phyloP scores from a whole-genome alignment of 2,329 filamentous ascomycete species.

The Neopestalotiopsis rosae region DNA sequence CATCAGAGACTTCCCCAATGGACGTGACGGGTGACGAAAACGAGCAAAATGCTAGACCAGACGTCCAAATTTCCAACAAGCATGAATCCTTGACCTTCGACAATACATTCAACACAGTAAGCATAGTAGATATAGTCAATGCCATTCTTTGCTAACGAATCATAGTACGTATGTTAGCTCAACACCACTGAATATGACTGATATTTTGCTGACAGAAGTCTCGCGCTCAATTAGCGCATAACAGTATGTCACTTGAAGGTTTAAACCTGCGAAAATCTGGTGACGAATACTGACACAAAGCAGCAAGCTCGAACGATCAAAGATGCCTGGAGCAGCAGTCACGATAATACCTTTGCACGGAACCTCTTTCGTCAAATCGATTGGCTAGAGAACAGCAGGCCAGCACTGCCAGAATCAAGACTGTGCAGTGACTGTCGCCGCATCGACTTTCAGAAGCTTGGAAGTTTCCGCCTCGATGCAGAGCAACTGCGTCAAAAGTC shows the following conservation, averaged over 20 bases:
- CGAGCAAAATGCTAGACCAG: background rate
- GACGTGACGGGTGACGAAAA: background rate
- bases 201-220: background rate
- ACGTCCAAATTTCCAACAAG: background rate
- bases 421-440: background rate
- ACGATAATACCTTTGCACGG: background rate
- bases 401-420: background rate
- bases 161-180: background rate
- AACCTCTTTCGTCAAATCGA: background rate
- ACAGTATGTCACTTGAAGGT: background rate
- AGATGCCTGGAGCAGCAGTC: background rate
- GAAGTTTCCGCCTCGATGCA: background rate
- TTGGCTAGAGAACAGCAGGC: background rate
- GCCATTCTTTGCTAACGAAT: background rate
- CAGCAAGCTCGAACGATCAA: background rate
- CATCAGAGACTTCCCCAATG: no score
- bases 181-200: background rate
- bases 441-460: background rate
- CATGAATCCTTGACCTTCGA: background rate
- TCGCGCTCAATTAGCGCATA: background rate
- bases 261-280: background rate
- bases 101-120: background rate
- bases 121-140: background rate
- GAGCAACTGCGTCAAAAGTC: background rate
- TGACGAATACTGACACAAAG: background rate